Evolutionary conservation across 371 early-diverging fungal species (phyloP).

Genomic region (Mucor racemosus): DNA sequence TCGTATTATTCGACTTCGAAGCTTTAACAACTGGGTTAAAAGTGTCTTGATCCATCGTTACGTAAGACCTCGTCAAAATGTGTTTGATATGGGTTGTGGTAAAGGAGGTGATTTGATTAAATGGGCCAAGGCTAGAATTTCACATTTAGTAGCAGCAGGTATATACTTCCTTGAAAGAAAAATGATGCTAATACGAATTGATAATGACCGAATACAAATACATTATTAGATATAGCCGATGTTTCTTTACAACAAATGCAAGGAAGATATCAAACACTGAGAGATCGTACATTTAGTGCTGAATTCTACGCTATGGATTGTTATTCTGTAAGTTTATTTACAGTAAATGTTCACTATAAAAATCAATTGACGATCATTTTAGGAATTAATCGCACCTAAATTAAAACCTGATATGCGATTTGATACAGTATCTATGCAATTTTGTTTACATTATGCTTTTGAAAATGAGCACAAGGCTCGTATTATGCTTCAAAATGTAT

Average conservation of each 20-base stretch:
- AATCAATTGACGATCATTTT: neutral
- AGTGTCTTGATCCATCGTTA: slow-evolving; percentile 82
- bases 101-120: slow-evolving; percentile 99
- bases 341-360: neutral
- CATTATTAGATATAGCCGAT: slow-evolving; percentile 85
- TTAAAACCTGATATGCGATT: slow-evolving; percentile 62
- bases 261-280: slow-evolving; percentile 68
- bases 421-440: slow-evolving; percentile 95
- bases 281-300: slow-evolving; percentile 66
- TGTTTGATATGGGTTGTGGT: slow-evolving; percentile 97
- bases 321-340: slow-evolving; percentile 60
- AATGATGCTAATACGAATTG: too few relatives aligned
- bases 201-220: neutral
- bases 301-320: slow-evolving; percentile 85
- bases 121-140: slow-evolving; percentile 79
- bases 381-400: slow-evolving; percentile 63
- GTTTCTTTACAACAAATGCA: slow-evolving; percentile 92
- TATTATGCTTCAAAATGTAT: slow-evolving; percentile 85
- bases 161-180: neutral
- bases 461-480: slow-evolving; percentile 82
- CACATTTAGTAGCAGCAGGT: slow-evolving; percentile 77
- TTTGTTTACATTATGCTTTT: slow-evolving; percentile 98
- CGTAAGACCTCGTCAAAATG: slow-evolving; percentile 53
- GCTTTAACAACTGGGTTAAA: slow-evolving; percentile 98
- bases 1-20: slow-evolving; percentile 82